Evolutionary conservation across 345 rosid species (phyloP).

Genomic region (Citrus sp.): DNA sequence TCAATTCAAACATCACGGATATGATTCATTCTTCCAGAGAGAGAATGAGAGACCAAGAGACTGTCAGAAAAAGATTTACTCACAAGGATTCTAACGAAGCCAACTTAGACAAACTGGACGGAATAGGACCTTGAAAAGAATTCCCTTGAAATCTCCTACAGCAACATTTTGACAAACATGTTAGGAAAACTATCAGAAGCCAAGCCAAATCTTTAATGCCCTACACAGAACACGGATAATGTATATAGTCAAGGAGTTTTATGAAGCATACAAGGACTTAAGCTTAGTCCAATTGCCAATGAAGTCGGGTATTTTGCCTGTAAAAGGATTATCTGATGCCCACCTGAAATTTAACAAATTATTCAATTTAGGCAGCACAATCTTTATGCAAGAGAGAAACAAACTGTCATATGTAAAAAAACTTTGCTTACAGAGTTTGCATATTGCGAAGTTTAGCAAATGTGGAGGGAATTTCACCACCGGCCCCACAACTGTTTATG

Average conservation of each 20-base stretch:
- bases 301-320: conserved; percentile 36
- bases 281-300: conserved; percentile 38
- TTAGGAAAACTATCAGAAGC: background rate
- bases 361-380: background rate
- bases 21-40: background rate
- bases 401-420: background rate
- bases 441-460: background rate
- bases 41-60: background rate
- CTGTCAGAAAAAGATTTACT: conserved; percentile 7
- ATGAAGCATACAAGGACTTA: conserved; percentile 10
- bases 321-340: conserved; percentile 31
- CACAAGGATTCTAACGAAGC: conserved; percentile 29
- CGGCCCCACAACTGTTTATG: background rate
- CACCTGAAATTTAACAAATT: conserved; percentile 21
- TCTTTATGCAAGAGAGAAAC: background rate
- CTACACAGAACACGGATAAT: background rate
- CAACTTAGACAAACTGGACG: conserved; percentile 33
- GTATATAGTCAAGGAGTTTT: background rate
- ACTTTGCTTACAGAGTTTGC: background rate
- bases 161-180: background rate
- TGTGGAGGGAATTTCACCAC: conserved; percentile 11
- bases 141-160: conserved; percentile 56
- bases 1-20: background rate
- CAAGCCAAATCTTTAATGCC: background rate
- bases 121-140: conserved; percentile 44